A percentile compares a stretch with the other conserved stretches of the same genome.
These are phyloP conservation scores for Tolypocladium tundrense DNA, from an alignment of 2,329 filamentous ascomycete genomes.

Conservation along the genomic window DNA sequence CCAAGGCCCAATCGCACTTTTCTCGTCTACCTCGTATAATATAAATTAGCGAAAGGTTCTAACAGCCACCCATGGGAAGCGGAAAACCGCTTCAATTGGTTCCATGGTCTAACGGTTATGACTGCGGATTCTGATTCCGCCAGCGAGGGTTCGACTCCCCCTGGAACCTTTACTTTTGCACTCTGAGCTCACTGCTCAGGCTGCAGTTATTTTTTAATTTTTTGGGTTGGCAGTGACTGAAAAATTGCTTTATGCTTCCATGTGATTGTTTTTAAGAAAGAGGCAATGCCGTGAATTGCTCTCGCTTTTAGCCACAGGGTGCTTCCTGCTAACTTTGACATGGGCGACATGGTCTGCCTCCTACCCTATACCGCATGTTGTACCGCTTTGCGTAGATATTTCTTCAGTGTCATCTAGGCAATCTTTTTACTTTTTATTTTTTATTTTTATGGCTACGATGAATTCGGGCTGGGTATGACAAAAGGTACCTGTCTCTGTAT, in stretches of 20 bases:
- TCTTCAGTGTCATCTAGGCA: not conserved
- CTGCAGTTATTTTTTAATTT: not conserved
- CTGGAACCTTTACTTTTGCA: constrained; percentile 16
- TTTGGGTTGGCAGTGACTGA: not conserved
- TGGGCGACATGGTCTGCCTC: not conserved
- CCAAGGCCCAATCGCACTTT: not conserved
- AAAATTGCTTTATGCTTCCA: not conserved
- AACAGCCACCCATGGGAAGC: constrained; percentile 12
- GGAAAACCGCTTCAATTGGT: constrained; percentile 15
- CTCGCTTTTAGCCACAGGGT: too few relatives aligned
- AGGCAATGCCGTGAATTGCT: too few relatives aligned
- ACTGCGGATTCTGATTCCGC: constrained; percentile 26
- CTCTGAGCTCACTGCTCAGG: not conserved
- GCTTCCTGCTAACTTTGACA: too few relatives aligned
- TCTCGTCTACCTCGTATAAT: not conserved
- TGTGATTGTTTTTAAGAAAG: not conserved
- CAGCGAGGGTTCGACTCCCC: constrained; percentile 27
- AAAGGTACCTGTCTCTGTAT: not conserved
- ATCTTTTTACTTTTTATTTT: too few relatives aligned
- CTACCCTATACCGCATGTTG: not conserved
- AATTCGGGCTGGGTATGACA: too few relatives aligned
- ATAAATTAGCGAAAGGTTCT: not conserved
- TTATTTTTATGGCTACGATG: too few relatives aligned
- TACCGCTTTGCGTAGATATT: not conserved
- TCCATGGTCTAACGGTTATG: constrained; percentile 27